Conservation (phyloP, 352 stramenopile species). For the Globisporangium cylindrosporum region DNA sequence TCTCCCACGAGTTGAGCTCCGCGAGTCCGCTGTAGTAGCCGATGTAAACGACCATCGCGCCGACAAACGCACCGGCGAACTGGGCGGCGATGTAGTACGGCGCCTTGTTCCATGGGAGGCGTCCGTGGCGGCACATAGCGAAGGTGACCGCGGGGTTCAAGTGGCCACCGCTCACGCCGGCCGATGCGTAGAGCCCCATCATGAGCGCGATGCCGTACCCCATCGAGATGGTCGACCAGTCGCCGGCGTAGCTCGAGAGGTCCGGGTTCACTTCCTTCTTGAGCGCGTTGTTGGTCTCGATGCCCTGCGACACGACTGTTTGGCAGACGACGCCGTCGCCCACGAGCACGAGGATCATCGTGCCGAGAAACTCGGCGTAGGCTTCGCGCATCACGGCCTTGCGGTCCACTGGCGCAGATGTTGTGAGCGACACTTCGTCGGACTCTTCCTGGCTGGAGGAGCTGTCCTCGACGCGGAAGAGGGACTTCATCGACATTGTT, state of each 20-base stretch:
- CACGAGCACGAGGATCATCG: slow-evolving; percentile 60
- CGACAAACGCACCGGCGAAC: slow-evolving; percentile 61
- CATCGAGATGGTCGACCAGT: slow-evolving; percentile 70
- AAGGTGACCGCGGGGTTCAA: slow-evolving; percentile 69
- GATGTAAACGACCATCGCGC: slow-evolving; percentile 62
- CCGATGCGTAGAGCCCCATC: slow-evolving; percentile 65
- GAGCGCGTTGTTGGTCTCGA: slow-evolving; percentile 45
- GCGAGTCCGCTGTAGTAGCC: slow-evolving; percentile 55
- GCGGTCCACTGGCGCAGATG: slow-evolving; percentile 34
- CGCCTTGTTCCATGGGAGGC: slow-evolving; percentile 59
- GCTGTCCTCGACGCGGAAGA: slow-evolving; percentile 32
- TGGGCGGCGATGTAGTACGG: slow-evolving; percentile 64
- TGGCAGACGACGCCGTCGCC: slow-evolving; percentile 57
- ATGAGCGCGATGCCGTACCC: slow-evolving; percentile 71
- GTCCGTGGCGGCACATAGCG: slow-evolving; percentile 59
- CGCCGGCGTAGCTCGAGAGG: slow-evolving; percentile 50
- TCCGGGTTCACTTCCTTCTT: slow-evolving; percentile 47
- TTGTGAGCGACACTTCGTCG: slow-evolving; percentile 52
- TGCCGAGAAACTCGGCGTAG: slow-evolving; percentile 52
- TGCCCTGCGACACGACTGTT: slow-evolving; percentile 59
- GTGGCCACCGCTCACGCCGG: slow-evolving; percentile 63
- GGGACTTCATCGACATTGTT: slow-evolving; percentile 27
- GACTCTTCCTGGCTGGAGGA: slow-evolving; percentile 24
- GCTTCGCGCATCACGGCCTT: slow-evolving; percentile 26
- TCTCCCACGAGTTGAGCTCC: slow-evolving; percentile 58